Conservation (phyloP, 2,329 filamentous ascomycete species). For the Aspergillus alliaceus region DNA sequence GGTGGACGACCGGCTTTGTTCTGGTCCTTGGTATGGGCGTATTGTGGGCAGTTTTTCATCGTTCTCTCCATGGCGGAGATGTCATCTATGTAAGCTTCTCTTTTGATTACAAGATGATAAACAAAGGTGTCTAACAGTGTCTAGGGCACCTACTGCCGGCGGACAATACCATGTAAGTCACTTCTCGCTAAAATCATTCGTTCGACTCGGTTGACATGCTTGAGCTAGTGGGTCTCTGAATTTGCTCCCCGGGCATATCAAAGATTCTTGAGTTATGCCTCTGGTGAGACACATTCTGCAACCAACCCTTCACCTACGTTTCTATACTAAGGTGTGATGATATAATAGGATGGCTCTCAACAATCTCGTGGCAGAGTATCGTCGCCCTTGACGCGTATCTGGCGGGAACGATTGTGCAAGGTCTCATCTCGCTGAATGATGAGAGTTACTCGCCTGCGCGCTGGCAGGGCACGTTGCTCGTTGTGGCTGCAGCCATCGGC, state of each 20-base stretch:
- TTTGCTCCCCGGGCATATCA: neutral
- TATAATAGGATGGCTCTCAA: neutral
- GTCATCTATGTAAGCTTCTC: neutral
- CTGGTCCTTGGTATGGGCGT: slow-evolving; percentile 1
- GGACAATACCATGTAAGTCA: slow-evolving; percentile 2
- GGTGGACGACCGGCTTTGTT: neutral
- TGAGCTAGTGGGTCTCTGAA: slow-evolving; percentile 1
- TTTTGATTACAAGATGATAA: neutral
- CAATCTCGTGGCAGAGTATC: neutral
- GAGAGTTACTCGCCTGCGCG: neutral
- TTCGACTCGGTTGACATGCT: neutral
- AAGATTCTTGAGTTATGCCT: slow-evolving; percentile 4
- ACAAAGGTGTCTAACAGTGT: neutral
- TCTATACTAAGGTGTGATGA: neutral
- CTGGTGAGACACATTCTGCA: neutral
- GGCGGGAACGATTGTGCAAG: neutral
- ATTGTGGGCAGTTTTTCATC: neutral
- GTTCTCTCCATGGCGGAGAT: slow-evolving; percentile 1
- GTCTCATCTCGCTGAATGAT: neutral
- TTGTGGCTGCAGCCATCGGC: neutral
- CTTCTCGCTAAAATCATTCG: neutral
- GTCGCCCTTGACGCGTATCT: neutral
- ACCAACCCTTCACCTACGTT: neutral
- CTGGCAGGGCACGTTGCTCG: slow-evolving; percentile 1
- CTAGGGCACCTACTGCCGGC: slow-evolving; percentile 1